phyloP scores from a whole-genome alignment of 208 protist genomes.

The Leishmania turanica region DNA sequence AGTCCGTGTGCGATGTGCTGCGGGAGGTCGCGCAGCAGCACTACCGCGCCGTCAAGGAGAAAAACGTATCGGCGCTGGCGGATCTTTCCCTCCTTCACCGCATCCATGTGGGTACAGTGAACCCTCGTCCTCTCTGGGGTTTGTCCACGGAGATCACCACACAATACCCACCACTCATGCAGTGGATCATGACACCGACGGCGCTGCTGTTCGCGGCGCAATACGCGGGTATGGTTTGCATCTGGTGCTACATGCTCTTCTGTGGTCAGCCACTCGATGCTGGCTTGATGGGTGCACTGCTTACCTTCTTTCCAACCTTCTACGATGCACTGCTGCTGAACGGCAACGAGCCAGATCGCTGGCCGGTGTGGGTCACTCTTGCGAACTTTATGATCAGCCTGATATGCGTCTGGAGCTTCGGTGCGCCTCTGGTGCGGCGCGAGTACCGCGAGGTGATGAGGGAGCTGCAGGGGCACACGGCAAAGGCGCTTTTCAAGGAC shows the following conservation, averaged over 20 bases:
- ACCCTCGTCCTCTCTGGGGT: slow-evolving; percentile 25
- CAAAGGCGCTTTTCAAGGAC: slow-evolving; percentile 41
- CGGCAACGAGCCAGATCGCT: slow-evolving; percentile 45
- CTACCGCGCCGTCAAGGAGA: slow-evolving; percentile 20
- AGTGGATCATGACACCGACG: slow-evolving; percentile 22
- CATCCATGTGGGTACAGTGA: slow-evolving; percentile 9
- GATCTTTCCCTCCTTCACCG: slow-evolving; percentile 17
- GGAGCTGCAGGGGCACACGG: slow-evolving; percentile 38
- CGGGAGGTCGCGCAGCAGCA: slow-evolving; percentile 28
- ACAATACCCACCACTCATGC: slow-evolving; percentile 15
- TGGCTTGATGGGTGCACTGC: slow-evolving; percentile 27
- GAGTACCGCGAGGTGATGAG: slow-evolving; percentile 37
- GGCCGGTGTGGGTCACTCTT: slow-evolving; percentile 46
- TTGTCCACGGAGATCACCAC: slow-evolving; percentile 18
- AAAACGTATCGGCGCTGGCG: slow-evolving; percentile 11
- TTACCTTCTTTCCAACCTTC: slow-evolving; percentile 48
- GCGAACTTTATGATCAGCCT: slow-evolving; percentile 42
- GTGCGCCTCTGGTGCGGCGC: slow-evolving; percentile 32
- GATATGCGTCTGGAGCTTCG: slow-evolving; percentile 34
- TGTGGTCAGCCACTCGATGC: slow-evolving; percentile 31
- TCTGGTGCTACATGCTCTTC: slow-evolving; percentile 48
- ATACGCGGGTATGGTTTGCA: slow-evolving; percentile 32
- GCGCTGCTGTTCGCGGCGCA: slow-evolving; percentile 34
- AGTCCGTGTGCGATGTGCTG: slow-evolving; percentile 25
- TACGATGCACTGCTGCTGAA: slow-evolving; percentile 51